Evolutionary conservation across 129 eudicot species (phyloP).

Genomic region (Flaveria brownii): DNA sequence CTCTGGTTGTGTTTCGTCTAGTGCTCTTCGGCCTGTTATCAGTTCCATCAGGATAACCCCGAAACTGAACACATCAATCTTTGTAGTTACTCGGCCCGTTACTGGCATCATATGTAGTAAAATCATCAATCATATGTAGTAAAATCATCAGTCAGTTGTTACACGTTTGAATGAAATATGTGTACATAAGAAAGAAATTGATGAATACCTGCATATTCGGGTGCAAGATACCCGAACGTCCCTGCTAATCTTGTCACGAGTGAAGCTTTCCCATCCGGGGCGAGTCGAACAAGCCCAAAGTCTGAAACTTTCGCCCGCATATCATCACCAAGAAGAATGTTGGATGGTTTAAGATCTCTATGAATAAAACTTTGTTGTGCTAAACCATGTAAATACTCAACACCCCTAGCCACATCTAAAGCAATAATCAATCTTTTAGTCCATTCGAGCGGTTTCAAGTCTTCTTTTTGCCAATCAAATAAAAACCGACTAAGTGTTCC

Average conservation of each 20-base stretch:
- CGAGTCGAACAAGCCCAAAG: slow-evolving; percentile 91
- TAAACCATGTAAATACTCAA: slow-evolving; percentile 81
- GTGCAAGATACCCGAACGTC: slow-evolving; percentile 95
- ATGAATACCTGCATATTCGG: slow-evolving; percentile 83
- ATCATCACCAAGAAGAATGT: slow-evolving; percentile 95
- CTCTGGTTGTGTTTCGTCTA: slow-evolving; percentile 71
- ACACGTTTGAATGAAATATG: not conserved
- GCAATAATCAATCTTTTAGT: slow-evolving; percentile 67
- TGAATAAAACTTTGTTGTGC: slow-evolving; percentile 95
- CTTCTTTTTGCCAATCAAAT: slow-evolving; percentile 79
- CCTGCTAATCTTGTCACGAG: slow-evolving; percentile 83
- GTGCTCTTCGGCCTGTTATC: slow-evolving; percentile 79
- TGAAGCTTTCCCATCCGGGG: slow-evolving; percentile 86
- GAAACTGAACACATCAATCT: slow-evolving; percentile 86
- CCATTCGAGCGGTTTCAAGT: slow-evolving; percentile 85
- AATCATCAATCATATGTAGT: not conserved
- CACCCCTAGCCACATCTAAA: slow-evolving; percentile 92
- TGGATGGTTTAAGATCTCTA: slow-evolving; percentile 89
- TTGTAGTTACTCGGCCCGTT: slow-evolving; percentile 86
- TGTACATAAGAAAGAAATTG: not conserved
- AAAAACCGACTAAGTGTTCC: slow-evolving; percentile 76
- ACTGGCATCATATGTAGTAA: slow-evolving; percentile 42
- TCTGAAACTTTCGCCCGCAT: slow-evolving; percentile 97
- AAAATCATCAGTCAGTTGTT: not conserved
- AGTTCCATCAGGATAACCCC: slow-evolving; percentile 92